Evolutionary conservation across 176 grass and related monocot genomes (phyloP).

Genomic region (Aegilops speltoides): DNA sequence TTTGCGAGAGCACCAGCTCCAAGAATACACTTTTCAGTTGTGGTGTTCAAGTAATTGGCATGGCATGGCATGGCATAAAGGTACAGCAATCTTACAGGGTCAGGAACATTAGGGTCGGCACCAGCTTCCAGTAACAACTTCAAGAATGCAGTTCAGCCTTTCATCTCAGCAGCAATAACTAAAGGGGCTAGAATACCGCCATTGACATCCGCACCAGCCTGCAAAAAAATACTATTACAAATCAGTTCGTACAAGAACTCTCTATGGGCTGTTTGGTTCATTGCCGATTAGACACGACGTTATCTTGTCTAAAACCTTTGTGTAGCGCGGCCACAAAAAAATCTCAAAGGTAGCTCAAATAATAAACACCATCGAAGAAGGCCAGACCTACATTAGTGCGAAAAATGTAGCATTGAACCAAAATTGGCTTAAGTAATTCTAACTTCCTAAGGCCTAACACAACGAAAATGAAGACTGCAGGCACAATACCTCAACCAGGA

Average conservation of each 20-base stretch:
- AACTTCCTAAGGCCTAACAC: neutral
- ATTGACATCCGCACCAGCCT: conserved; percentile 39
- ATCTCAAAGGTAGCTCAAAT: neutral
- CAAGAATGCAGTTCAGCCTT: conserved; percentile 14
- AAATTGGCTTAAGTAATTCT: neutral
- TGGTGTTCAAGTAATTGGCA: neutral
- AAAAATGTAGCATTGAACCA: neutral
- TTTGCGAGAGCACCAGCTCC: neutral
- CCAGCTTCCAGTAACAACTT: conserved; percentile 15
- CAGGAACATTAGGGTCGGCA: neutral
- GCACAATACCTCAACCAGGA: conserved; percentile 33
- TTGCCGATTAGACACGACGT: neutral
- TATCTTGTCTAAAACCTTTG: neutral
- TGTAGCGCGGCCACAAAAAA: neutral
- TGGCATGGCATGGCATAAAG: neutral
- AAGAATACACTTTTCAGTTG: neutral
- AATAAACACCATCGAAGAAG: neutral
- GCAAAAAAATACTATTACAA: neutral
- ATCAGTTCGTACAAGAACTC: neutral
- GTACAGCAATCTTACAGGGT: conserved; percentile 12
- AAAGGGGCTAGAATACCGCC: conserved; percentile 8
- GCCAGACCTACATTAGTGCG: neutral
- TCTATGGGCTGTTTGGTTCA: neutral
- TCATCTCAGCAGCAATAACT: neutral
- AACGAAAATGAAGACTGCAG: neutral